A percentile compares a stretch with the other conserved stretches of the same genome.
phyloP scores from a whole-genome alignment of 441 rosid species.

The Erodium chrysanthum region DNA sequence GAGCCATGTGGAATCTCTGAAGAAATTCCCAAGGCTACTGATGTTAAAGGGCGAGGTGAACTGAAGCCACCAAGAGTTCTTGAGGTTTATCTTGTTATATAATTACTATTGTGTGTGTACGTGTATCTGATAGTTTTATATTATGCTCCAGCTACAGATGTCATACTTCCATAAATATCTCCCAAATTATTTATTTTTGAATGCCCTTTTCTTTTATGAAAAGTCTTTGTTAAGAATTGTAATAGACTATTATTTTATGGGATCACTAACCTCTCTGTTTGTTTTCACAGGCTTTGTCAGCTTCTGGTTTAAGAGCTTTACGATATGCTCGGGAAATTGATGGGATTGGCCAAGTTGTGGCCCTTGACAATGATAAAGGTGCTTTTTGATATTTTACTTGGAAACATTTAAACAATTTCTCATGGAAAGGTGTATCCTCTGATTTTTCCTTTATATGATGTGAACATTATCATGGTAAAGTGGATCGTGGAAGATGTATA shows the following conservation, averaged over 20 bases:
- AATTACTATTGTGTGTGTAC: background rate
- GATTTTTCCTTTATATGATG: too few species aligned
- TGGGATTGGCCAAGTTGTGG: slow-evolving; percentile 86
- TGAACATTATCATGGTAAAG: too few species aligned
- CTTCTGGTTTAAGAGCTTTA: slow-evolving; percentile 84
- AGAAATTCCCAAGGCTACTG: slow-evolving; percentile 32
- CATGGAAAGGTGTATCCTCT: too few species aligned
- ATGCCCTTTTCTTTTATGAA: too few species aligned
- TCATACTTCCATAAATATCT: too few species aligned
- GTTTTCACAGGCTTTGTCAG: slow-evolving; percentile 64
- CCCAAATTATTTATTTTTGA: too few species aligned
- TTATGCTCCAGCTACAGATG: too few species aligned
- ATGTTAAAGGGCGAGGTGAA: slow-evolving; percentile 39
- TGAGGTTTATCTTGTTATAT: slow-evolving; percentile 46
- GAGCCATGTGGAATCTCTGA: slow-evolving; percentile 32
- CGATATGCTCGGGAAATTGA: slow-evolving; percentile 88
- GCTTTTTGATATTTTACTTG: slow-evolving; percentile 36
- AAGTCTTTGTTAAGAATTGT: too few species aligned
- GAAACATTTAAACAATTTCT: too few species aligned
- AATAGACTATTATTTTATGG: too few species aligned
- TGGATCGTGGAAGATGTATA: too few species aligned
- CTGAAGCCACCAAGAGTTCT: slow-evolving; percentile 81
- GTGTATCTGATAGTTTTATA: background rate
- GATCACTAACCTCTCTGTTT: too few species aligned
- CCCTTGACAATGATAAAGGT: slow-evolving; percentile 92